Evolutionary conservation across 257 asterid genomes (phyloP).

Genomic region (Lithospermum erythrorhizon): DNA sequence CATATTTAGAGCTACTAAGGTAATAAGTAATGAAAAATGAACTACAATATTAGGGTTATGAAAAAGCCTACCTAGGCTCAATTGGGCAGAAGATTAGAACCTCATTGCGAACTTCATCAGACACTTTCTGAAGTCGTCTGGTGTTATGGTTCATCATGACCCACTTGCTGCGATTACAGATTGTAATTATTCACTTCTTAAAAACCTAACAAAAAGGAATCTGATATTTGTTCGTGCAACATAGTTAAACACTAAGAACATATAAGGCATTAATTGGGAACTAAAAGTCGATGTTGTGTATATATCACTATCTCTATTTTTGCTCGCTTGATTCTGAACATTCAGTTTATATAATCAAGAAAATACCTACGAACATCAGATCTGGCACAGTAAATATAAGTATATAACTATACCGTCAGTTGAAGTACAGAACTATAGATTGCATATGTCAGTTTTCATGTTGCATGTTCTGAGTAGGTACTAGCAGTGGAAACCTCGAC

Average conservation of each 20-base stretch:
- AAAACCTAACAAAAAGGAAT: too few relatives aligned
- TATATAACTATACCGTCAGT: background rate
- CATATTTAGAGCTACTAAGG: too few relatives aligned
- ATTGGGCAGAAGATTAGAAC: slow-evolving; percentile 55
- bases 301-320: background rate
- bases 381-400: background rate
- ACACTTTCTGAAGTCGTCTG: slow-evolving; percentile 84
- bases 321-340: background rate
- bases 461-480: background rate
- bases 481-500: background rate
- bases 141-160: slow-evolving; percentile 96
- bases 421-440: background rate
- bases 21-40: background rate
- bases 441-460: background rate
- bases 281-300: background rate
- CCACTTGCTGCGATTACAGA: slow-evolving; percentile 73
- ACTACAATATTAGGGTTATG: background rate
- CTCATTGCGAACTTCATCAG: slow-evolving; percentile 89
- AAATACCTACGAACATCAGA: too few relatives aligned
- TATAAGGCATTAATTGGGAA: background rate
- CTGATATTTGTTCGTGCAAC: too few relatives aligned
- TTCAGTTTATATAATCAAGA: too few relatives aligned
- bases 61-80: slow-evolving; percentile 44
- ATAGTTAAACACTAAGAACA: background rate
- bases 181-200: background rate